These are phyloP conservation scores for Neonectria punicea DNA, from an alignment of 2,329 filamentous ascomycete species.

Conservation along the genomic window DNA sequence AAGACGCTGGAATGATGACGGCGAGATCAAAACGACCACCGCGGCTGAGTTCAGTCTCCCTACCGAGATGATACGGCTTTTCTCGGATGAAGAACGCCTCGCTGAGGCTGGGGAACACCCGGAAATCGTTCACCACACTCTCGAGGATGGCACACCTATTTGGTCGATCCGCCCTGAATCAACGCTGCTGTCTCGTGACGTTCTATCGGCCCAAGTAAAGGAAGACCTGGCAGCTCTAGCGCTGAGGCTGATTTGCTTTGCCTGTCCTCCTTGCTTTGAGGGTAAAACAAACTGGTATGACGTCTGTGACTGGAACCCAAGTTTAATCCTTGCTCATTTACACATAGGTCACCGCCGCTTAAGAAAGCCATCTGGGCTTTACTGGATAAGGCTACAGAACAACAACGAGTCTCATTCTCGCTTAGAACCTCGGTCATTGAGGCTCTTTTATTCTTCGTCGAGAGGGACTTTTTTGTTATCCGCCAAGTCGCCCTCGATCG, in stretches of 20 bases:
- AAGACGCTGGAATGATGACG: slow-evolving; percentile 39
- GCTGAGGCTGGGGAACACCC: slow-evolving; percentile 11
- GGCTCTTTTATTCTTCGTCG: slow-evolving; percentile 45
- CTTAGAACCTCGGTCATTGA: slow-evolving; percentile 40
- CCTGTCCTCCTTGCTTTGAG: slow-evolving; percentile 47
- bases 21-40: slow-evolving; percentile 40
- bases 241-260: slow-evolving; percentile 42
- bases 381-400: slow-evolving; percentile 31
- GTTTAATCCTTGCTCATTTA: neutral
- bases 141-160: slow-evolving; percentile 33
- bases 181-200: neutral
- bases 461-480: slow-evolving; percentile 43
- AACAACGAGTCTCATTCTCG: slow-evolving; percentile 26
- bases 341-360: slow-evolving; percentile 34
- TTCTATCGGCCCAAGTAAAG: slow-evolving; percentile 26
- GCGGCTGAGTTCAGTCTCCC: slow-evolving; percentile 41
- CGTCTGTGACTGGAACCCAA: rapidly evolving
- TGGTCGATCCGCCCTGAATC: slow-evolving; percentile 36
- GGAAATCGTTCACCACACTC: slow-evolving; percentile 21
- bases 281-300: slow-evolving; percentile 46
- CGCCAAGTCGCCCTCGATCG: slow-evolving; percentile 39
- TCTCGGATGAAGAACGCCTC: slow-evolving; percentile 31
- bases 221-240: slow-evolving; percentile 36
- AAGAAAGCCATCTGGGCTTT: slow-evolving; percentile 44
- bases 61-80: slow-evolving; percentile 26